These are phyloP conservation scores for Thelonectria blattea DNA, from an alignment of 2,329 filamentous ascomycete genomes.

Conservation along the genomic window DNA sequence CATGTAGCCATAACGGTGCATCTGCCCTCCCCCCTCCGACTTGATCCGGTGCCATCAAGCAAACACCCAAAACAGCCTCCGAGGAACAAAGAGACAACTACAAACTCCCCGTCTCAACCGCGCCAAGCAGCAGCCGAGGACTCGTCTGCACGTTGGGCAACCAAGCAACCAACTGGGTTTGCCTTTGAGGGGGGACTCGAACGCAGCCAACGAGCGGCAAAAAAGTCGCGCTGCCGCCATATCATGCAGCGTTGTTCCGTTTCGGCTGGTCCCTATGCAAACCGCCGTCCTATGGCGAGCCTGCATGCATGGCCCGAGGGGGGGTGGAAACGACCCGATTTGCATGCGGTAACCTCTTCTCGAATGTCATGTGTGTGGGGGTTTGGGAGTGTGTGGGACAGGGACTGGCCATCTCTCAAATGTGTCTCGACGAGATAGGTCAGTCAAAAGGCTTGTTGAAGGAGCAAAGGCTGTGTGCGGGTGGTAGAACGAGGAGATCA, in stretches of 20 bases:
- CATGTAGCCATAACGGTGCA: background rate
- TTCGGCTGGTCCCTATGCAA: background rate
- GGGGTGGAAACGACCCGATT: background rate
- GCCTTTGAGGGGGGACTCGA: conserved; percentile 5
- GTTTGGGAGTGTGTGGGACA: background rate
- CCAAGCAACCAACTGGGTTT: conserved; percentile 2
- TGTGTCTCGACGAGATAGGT: conserved; percentile 11
- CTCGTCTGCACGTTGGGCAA: background rate
- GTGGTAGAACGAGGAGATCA: background rate
- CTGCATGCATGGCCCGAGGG: background rate
- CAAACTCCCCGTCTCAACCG: background rate
- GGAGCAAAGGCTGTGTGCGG: background rate
- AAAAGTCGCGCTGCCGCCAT: background rate
- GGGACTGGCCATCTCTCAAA: background rate
- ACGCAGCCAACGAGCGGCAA: background rate
- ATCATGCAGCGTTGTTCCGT: background rate
- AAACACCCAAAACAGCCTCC: background rate
- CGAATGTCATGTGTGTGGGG: conserved; percentile 2
- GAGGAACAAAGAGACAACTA: background rate
- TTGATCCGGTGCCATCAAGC: background rate
- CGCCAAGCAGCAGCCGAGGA: background rate
- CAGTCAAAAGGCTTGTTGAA: background rate
- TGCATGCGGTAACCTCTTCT: background rate
- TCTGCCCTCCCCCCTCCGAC: background rate
- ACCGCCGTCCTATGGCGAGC: conserved; percentile 2